These are phyloP conservation scores for Chrysoporthe cubensis DNA, from an alignment of 2,329 filamentous ascomycete species.

Conservation along the genomic window DNA sequence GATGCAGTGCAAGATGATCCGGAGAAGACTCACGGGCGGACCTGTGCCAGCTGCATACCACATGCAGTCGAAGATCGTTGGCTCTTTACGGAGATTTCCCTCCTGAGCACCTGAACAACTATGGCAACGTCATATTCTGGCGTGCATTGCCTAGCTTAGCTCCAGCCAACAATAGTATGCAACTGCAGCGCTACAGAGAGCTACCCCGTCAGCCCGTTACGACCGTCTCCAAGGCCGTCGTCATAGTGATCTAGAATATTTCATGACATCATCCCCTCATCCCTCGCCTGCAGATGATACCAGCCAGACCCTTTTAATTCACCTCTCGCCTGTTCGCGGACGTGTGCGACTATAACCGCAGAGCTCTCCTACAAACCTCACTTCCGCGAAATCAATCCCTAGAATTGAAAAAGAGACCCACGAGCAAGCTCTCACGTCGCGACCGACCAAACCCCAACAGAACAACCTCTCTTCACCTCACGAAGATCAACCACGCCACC, in stretches of 20 bases:
- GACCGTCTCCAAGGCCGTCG: not conserved
- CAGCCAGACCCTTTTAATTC: not conserved
- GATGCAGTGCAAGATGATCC: not conserved
- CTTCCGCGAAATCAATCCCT: not conserved
- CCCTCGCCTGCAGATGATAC: not conserved
- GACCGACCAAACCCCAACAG: slow-evolving; percentile 11
- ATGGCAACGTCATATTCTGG: slow-evolving; percentile 13
- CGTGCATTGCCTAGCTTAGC: slow-evolving; percentile 12
- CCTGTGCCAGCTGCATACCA: not conserved
- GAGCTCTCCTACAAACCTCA: not conserved
- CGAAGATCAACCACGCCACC: slow-evolving; percentile 4
- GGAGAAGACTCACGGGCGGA: not conserved
- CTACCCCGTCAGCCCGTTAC: not conserved
- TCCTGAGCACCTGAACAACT: not conserved
- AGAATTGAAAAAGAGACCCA: not conserved
- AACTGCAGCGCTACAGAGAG: not conserved
- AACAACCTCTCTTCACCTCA: slow-evolving; percentile 16
- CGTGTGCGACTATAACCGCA: not conserved
- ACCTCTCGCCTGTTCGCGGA: not conserved
- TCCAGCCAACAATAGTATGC: not conserved
- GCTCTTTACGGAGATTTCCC: not conserved
- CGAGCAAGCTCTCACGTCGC: not conserved
- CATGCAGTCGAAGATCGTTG: not conserved
- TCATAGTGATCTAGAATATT: not conserved
- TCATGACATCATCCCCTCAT: slow-evolving; percentile 1